Percentiles rank a stretch among this genome's conserved stretches.
Evolutionary conservation across 2,329 filamentous ascomycete species (phyloP).

Genomic region (Huntiella omanensis): DNA sequence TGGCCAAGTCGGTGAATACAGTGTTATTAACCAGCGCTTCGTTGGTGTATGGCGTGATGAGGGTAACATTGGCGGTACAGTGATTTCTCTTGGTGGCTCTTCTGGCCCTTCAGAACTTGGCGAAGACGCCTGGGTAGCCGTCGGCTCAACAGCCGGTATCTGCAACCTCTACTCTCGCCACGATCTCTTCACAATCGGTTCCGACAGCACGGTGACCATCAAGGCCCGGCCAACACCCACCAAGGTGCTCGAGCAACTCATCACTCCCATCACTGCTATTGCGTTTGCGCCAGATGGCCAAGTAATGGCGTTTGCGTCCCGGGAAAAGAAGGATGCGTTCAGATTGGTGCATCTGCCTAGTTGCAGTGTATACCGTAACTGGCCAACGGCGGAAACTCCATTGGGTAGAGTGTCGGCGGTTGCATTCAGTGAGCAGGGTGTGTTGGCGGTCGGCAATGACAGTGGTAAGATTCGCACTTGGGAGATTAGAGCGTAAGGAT

Average conservation of each 20-base stretch:
- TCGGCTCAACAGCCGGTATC: slow-evolving; percentile 73
- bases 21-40: slow-evolving; percentile 46
- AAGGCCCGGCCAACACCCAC: slow-evolving; percentile 52
- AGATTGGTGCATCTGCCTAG: slow-evolving; percentile 75
- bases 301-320: slow-evolving; percentile 67
- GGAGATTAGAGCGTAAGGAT: slow-evolving; percentile 53
- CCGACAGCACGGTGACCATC: slow-evolving; percentile 24
- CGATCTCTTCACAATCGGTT: slow-evolving; percentile 30
- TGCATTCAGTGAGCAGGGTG: slow-evolving; percentile 44
- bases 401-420: slow-evolving; percentile 65
- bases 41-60: slow-evolving; percentile 77
- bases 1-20: slow-evolving; percentile 83
- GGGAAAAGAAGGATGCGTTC: slow-evolving; percentile 75
- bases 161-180: slow-evolving; percentile 84
- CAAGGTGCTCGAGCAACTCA: slow-evolving; percentile 65
- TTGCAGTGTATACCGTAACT: slow-evolving; percentile 90
- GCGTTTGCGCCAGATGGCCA: slow-evolving; percentile 80
- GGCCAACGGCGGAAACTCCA: slow-evolving; percentile 82
- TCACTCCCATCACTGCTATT: slow-evolving; percentile 64
- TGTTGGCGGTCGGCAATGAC: slow-evolving; percentile 78
- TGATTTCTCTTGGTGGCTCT: slow-evolving; percentile 57
- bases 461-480: slow-evolving; percentile 73
- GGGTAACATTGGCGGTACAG: slow-evolving; percentile 70
- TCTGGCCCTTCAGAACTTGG: slow-evolving; percentile 45
- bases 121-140: slow-evolving; percentile 70